Percentiles rank a stretch among this genome's conserved stretches.
These are phyloP conservation scores for Nicotiana knightiana DNA, from an alignment of 257 asterid species.

Conservation along the genomic window DNA sequence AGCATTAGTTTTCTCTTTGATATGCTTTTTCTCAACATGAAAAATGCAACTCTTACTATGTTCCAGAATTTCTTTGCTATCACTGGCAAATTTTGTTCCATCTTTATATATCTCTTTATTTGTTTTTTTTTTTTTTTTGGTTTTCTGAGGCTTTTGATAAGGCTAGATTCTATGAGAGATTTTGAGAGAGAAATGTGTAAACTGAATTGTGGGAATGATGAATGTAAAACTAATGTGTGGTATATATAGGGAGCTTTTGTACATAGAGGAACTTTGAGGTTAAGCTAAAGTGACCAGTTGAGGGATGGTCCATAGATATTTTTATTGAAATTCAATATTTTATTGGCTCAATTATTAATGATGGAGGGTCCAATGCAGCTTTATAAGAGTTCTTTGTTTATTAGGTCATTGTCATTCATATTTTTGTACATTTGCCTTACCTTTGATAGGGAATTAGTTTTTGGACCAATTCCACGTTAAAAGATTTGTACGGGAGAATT, in stretches of 20 bases:
- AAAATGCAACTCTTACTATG: conserved; percentile 41
- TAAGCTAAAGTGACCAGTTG: conserved; percentile 19
- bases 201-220: neutral
- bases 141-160: neutral
- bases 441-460: neutral
- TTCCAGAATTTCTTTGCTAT: conserved; percentile 68
- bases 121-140: neutral
- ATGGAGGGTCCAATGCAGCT: neutral
- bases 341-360: conserved; percentile 30
- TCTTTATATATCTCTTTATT: conserved; percentile 8
- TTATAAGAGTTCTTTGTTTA: neutral
- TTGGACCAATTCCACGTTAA: neutral
- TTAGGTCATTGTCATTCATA: neutral
- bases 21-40: conserved; percentile 71
- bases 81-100: conserved; percentile 69
- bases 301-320: conserved; percentile 31
- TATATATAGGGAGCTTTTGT: neutral
- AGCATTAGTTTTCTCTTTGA: conserved; percentile 54
- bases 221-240: neutral
- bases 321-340: neutral
- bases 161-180: conserved; percentile 4
- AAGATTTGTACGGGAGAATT: neutral
- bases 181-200: conserved; percentile 9
- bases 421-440: neutral
- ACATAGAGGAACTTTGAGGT: conserved; percentile 14